Evolutionary conservation across 176 grass and related monocot species (phyloP).

Genomic region (Hsuehochloa calcarea): DNA sequence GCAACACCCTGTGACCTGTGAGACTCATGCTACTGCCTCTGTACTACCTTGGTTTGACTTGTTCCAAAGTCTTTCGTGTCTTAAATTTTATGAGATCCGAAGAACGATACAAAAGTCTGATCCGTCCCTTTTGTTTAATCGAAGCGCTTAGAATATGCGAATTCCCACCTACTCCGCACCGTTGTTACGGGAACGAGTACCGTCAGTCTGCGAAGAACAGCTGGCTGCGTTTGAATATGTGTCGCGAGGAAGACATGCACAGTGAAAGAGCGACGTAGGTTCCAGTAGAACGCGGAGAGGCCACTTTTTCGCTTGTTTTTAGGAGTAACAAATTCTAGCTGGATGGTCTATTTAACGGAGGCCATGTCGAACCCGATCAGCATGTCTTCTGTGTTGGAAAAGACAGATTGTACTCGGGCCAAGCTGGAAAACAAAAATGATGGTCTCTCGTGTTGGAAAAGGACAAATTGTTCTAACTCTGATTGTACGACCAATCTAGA

Average conservation of each 20-base stretch:
- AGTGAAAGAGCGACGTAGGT: not conserved
- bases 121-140: not conserved
- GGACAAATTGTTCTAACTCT: not conserved
- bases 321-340: not conserved
- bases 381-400: not conserved
- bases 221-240: conserved; percentile 9
- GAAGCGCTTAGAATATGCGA: not conserved
- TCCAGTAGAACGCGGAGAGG: not conserved
- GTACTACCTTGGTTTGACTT: conserved; percentile 23
- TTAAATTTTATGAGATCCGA: not conserved
- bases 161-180: conserved; percentile 14
- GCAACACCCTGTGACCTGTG: conserved; percentile 2
- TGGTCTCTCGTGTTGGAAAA: not conserved
- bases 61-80: not conserved
- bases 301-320: not conserved
- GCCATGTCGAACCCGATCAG: not conserved
- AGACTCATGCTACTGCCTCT: conserved; percentile 4
- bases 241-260: not conserved
- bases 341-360: not conserved
- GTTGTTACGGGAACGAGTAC: not conserved
- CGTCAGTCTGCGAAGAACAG: not conserved
- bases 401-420: too few species aligned
- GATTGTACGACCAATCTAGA: not conserved
- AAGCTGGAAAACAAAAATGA: too few species aligned
- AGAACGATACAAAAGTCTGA: not conserved